Percentiles rank a stretch among this genome's conserved stretches.
phyloP scores from a whole-genome alignment of 345 rosid genomes.

The Eucalyptus fibrosa region DNA sequence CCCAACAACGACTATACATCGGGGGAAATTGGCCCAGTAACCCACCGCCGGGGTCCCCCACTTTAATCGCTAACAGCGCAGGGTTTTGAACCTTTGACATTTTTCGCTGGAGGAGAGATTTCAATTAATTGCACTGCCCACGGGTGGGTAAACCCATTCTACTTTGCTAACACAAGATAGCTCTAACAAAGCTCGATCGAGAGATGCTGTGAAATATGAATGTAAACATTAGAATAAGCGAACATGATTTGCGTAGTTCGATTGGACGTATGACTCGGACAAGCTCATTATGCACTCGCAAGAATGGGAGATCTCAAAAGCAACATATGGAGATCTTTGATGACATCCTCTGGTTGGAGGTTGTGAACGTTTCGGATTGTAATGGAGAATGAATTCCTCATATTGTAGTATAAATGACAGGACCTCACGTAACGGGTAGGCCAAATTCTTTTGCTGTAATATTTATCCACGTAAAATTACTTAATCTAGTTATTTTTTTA shows the following conservation, averaged over 20 bases:
- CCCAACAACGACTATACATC: too few relatives aligned
- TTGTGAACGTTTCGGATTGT: not conserved
- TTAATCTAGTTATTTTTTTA: not conserved
- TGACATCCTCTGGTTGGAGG: not conserved
- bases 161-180: not conserved
- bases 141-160: not conserved
- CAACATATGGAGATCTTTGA: not conserved
- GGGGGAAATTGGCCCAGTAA: too few relatives aligned
- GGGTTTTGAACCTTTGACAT: too few relatives aligned
- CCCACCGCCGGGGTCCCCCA: rapidly evolving
- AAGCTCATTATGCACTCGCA: not conserved
- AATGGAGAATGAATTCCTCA: not conserved
- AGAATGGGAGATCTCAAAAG: not conserved
- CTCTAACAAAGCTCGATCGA: not conserved
- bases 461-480: not conserved
- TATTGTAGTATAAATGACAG: not conserved
- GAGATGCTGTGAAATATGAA: not conserved
- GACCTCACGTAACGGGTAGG: not conserved
- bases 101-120: too few relatives aligned
- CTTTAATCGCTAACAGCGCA: too few relatives aligned
- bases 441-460: not conserved
- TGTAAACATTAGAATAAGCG: not conserved
- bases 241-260: not conserved
- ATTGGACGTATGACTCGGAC: not conserved
- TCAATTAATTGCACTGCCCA: too few relatives aligned